Conservation (phyloP, 805 yeast species). For the Candida fluviatilis region DNA sequence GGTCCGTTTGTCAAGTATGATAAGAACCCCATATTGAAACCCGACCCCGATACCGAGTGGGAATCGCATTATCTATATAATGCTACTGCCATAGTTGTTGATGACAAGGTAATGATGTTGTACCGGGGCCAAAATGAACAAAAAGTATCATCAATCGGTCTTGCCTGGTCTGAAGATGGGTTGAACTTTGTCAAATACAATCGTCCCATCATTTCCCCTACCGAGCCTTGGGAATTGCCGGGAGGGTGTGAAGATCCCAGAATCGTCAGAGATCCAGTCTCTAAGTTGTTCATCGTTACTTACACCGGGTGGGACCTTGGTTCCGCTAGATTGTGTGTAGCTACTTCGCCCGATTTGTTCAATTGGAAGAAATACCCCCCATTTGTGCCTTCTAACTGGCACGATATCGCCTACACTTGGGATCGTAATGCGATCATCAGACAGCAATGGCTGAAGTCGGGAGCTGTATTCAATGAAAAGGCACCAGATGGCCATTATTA, state of each 20-base stretch:
- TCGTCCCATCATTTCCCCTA: slow-evolving; percentile 30
- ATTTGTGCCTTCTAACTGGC: slow-evolving; percentile 27
- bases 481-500: slow-evolving; percentile 32
- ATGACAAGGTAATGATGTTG: slow-evolving; percentile 30
- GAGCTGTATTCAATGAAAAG: slow-evolving; percentile 33
- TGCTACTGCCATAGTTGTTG: slow-evolving; percentile 40
- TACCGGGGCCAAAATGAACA: slow-evolving; percentile 37
- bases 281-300: slow-evolving; percentile 34
- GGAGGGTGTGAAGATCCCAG: slow-evolving; percentile 45
- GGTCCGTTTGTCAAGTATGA: slow-evolving; percentile 36
- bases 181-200: slow-evolving; percentile 25
- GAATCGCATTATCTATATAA: slow-evolving; percentile 38
- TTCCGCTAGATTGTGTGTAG: slow-evolving; percentile 37
- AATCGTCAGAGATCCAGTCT: slow-evolving; percentile 32
- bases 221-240: slow-evolving; percentile 36
- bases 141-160: slow-evolving; percentile 31
- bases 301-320: slow-evolving; percentile 36
- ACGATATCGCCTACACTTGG: slow-evolving; percentile 25
- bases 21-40: slow-evolving; percentile 35
- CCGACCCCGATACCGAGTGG: slow-evolving; percentile 33
- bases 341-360: slow-evolving; percentile 32
- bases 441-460: slow-evolving; percentile 38
- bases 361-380: slow-evolving; percentile 37
- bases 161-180: slow-evolving; percentile 41
- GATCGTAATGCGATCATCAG: slow-evolving; percentile 24